Evolutionary conservation across 805 yeast species (phyloP), one percentile per base, ranked within the genome.

Genomic region (Candida dajiaensis): DNA sequence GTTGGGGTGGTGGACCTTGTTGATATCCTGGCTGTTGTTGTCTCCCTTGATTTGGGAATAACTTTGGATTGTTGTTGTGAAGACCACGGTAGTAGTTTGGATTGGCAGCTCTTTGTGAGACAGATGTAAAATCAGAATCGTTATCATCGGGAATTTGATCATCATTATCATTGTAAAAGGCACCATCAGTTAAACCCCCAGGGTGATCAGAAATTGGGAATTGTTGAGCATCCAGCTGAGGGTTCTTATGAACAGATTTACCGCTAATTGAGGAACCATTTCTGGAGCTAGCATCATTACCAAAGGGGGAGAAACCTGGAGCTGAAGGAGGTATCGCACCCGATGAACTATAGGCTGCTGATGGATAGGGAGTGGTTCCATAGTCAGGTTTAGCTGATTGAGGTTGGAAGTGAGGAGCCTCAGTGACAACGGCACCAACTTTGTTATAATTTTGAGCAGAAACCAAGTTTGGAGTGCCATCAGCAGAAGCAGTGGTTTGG

Each of bases 101-200:
- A 56, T 85, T 85, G 15, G 80, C 73, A 23, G 82, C 89, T 60
- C 92, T 71, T 64, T 85, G 92, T 8, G 90, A 83, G 2, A 85
- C 86, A 44, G 89, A 81, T 1, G 94, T 85, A 63, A 85, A 83
- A 57, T 82, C 83, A 1, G 92, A 84, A 41, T 72, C 64, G 20
- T 59, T 58, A 40, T 61, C 65, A 12, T 54, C 51, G 20, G 48
- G 58, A 18, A 57, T 49, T 7, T 52, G 54, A 26, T 49, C 49
- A 9, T 54, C 57, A 38, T 50, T 49, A 19, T 55, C 61, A 16
- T 41, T 37, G 26, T 40, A 41, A 18, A 38, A 31, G 6, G 22
- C 35, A 16, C 46, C 51, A 6, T 16, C 5, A n/a, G 20, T 33
- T 7, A 20, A 33, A 16, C 16, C 20, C 3, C 36, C 36, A 16